Base-by-base conservation (phyloP, 2,329 filamentous ascomycete genomes). In the Apiospora hydei region DNA sequence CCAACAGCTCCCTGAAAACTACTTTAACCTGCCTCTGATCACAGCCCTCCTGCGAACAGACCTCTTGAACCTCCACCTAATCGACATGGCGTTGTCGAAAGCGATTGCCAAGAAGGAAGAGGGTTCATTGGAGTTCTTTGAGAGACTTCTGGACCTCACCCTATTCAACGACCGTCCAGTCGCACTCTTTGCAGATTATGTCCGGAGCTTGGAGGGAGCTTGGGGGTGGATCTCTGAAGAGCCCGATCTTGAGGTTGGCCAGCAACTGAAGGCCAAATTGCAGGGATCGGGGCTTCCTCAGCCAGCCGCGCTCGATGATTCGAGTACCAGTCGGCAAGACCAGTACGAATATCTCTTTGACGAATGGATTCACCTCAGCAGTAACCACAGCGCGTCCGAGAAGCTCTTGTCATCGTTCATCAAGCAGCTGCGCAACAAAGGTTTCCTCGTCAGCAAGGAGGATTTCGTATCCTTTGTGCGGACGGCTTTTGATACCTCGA, bases 271-370 rank as follows among this genome's bases (percentile, higher is more conserved):
- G 80, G 85, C 86, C 81, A 94, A 85, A 83, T 88, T 84, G 24
- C 75, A 85, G 53, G 82, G 83, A 57, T 83, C 86, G 3, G 82
- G 82, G 1, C 76, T 85, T 7, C 76, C 82, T 3, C 82, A 83
- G 49, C 80, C 83, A 10, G 74, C 80, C 73, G 80, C 85, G 81
- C 87, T 71, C 82, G 87, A 86, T 43, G 89, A 92, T 71, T 87
- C 90, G 69, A 83, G 85, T 21, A 81, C 84, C 51, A 86, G 89
- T 44, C 91, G 91, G 76, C 90, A 91, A 74, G 94, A 97, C 74
- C 94, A 98, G 81, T 90, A 97, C 83, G 94, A 97, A 77, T 98
- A 99, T 80, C 88, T 98, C 26, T 98, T 99, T 78, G 95, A 96
- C 61, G 96, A 99, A 83, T 99, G 96, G 96, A 89, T 96, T 41